Base-by-base conservation (phyloP, 2,329 filamentous ascomycete genomes). In the Stromatinia cepivora region DNA sequence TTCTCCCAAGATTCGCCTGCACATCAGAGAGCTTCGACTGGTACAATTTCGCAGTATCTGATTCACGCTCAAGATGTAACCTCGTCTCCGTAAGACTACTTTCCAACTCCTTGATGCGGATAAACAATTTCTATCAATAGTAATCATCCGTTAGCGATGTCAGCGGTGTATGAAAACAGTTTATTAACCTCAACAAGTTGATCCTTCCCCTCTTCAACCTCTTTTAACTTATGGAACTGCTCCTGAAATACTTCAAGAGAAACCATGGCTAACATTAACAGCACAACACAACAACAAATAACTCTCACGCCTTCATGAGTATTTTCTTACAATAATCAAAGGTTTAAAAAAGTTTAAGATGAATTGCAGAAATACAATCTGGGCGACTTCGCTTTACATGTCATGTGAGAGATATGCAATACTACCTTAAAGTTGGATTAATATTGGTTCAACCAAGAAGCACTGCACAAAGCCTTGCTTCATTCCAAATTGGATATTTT, bases 31-130 rank as follows among this genome's bases (percentile, higher is more conserved):
- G 22, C n/a, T 46, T 68, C 28, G 48, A 69, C 56, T 69, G 69
- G 20, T 62, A 70, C 36, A 68, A 48, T 57, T 70, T 70, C 9
- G 65, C 61, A 39, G 65, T 62, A 28, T 62, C 65, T 22, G 69
- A 57, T 63, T 70, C 69, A 69, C 69, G 50, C 67, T 70, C 65
- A 57, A 68, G 69, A 63, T 69, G 69, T 46, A 69, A 69, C 65
- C 56, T 62, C 13, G 59, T 62, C 46, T 68, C 69, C 25, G 45
- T 63, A 25, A 68, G 57, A 36, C 25, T 28, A 61, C 22, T 34
- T 54, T 69, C 69, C 28, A 70, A 42, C 69, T 70, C 69, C 3
- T 69, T 70, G 58, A 70, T 59, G 34, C 28, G 53, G 50, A 28
- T 46, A 46, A 70, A 62, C 31, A 70, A 25, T 48, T 63, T 50